These are phyloP conservation scores for Penicillium mononematosum DNA, from an alignment of 495 filamentous ascomycete genomes.

Conservation along the genomic window DNA sequence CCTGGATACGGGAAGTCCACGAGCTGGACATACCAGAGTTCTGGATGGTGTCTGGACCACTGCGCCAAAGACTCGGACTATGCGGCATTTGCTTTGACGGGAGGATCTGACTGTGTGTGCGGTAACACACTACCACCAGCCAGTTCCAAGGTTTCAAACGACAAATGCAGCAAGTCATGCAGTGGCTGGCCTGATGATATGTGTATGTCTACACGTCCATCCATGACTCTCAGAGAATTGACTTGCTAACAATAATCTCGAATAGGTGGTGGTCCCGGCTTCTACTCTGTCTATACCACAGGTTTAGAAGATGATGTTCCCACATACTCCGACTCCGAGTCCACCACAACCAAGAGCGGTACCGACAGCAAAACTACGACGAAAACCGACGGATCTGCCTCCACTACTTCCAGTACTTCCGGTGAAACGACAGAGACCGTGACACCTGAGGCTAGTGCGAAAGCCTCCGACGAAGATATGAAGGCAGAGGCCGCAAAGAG, in stretches of 20 bases:
- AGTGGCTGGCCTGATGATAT: slow-evolving; percentile 43
- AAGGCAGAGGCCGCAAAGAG: slow-evolving; percentile 31
- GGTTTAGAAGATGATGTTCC: slow-evolving; percentile 34
- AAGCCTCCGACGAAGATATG: slow-evolving; percentile 2
- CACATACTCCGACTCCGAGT: slow-evolving; percentile 14
- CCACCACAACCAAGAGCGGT: slow-evolving; percentile 13
- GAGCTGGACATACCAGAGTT: slow-evolving; percentile 46
- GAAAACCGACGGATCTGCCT: slow-evolving; percentile 18
- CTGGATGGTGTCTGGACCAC: slow-evolving; percentile 45
- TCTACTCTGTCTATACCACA: slow-evolving; percentile 49
- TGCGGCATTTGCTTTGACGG: slow-evolving; percentile 44
- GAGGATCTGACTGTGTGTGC: slow-evolving; percentile 48
- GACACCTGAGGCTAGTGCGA: slow-evolving; percentile 33
- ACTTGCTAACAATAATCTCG: slow-evolving; percentile 7
- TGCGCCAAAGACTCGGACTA: slow-evolving; percentile 30
- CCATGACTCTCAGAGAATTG: not conserved
- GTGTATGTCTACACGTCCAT: slow-evolving; percentile 40
- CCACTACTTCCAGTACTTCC: slow-evolving; percentile 24
- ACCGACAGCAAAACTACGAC: slow-evolving; percentile 13
- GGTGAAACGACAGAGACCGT: slow-evolving; percentile 40
- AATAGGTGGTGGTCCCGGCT: slow-evolving; percentile 44
- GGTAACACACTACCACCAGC: slow-evolving; percentile 44
- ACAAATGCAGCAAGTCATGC: slow-evolving; percentile 41
- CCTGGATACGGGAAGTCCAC: slow-evolving; percentile 26
- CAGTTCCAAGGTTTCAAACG: slow-evolving; percentile 38